These are phyloP conservation scores for Perilla frutescens DNA, from an alignment of 257 asterid species.

Conservation along the genomic window DNA sequence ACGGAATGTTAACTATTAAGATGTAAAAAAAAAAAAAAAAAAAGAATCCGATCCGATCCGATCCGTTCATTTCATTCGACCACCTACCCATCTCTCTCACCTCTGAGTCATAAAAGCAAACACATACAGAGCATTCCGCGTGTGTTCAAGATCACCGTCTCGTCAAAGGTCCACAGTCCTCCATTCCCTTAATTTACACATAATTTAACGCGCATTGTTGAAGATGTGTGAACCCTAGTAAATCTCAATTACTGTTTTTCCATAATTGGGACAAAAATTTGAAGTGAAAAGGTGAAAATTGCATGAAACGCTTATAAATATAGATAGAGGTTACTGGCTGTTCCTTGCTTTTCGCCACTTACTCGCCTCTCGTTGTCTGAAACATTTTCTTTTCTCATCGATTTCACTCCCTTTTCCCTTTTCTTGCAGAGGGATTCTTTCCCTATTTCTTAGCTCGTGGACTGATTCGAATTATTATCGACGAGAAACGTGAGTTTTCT, in stretches of 20 bases:
- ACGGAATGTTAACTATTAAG: no score
- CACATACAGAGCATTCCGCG: slow-evolving; percentile 1
- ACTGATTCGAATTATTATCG: slow-evolving; percentile 35
- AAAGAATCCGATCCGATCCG: neutral
- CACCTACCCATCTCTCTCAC: no score
- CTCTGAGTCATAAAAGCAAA: neutral
- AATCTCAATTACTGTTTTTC: neutral
- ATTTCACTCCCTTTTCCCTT: slow-evolving; percentile 3
- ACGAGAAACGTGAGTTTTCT: slow-evolving; percentile 37
- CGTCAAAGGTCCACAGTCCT: slow-evolving; percentile 34
- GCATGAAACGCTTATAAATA: slow-evolving; percentile 38
- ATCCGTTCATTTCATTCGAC: neutral
- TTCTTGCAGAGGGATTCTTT: neutral
- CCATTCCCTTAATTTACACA: slow-evolving; percentile 23
- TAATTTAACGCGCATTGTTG: slow-evolving; percentile 9
- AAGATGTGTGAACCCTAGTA: neutral
- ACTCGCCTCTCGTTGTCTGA: slow-evolving; percentile 27
- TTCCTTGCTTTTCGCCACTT: slow-evolving; percentile 40
- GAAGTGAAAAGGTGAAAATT: slow-evolving; percentile 10
- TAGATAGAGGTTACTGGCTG: slow-evolving; percentile 25
- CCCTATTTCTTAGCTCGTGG: slow-evolving; percentile 33
- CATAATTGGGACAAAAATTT: slow-evolving; percentile 13
- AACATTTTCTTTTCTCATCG: neutral
- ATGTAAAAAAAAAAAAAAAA: no score
- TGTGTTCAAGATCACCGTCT: slow-evolving; percentile 31